Conservation (phyloP, 2,329 filamentous ascomycete species). For the Fusarium newnesense region DNA sequence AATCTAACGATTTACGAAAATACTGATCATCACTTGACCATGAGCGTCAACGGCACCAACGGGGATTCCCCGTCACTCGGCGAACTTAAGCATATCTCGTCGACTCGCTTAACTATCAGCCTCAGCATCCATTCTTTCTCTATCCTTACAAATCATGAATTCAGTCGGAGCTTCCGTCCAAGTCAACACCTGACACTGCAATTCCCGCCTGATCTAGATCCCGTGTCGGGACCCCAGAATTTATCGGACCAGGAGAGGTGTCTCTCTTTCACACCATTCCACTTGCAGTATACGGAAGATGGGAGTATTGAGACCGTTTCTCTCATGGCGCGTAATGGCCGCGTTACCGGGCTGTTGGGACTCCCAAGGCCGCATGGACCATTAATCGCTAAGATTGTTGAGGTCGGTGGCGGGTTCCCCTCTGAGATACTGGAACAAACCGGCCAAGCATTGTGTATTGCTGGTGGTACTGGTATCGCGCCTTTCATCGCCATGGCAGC, state of each 20-base stretch:
- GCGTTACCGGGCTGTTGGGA: constrained; percentile 10
- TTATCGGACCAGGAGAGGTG: background rate
- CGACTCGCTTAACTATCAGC: constrained; percentile 9
- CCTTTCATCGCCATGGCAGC: background rate
- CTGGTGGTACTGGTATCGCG: background rate
- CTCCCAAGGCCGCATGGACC: background rate
- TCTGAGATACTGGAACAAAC: rapidly evolving
- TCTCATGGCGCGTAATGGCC: constrained; percentile 7
- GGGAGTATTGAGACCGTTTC: background rate
- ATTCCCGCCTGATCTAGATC: constrained; percentile 17
- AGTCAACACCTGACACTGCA: constrained; percentile 9
- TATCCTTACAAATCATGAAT: background rate
- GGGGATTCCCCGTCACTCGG: background rate
- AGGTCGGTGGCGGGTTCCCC: background rate
- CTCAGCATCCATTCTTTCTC: constrained; percentile 11
- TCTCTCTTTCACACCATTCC: constrained; percentile 16
- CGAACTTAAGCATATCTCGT: constrained; percentile 7
- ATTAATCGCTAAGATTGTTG: background rate
- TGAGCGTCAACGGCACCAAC: background rate
- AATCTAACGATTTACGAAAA: background rate
- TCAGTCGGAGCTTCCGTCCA: constrained; percentile 2
- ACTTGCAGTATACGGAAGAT: background rate
- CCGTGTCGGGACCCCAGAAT: constrained; percentile 11
- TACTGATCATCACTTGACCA: background rate
- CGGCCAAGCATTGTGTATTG: background rate